phyloP scores from a whole-genome alignment of 768 basidiomycete species.

The Tulasnella sp. region DNA sequence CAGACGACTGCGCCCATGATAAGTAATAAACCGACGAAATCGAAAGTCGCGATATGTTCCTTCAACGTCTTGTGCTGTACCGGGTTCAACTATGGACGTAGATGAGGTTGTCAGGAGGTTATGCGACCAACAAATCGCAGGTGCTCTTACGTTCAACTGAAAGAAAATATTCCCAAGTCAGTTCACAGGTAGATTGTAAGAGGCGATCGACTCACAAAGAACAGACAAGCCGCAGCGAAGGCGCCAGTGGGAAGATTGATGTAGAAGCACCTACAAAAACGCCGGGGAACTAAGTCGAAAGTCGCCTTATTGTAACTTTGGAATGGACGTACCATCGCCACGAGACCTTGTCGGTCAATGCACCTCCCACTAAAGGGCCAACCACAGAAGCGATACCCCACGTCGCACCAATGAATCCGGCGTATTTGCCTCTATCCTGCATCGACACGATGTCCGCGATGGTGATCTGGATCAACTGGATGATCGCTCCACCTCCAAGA shows the following conservation, averaged over 20 bases:
- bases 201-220: conserved; percentile 40
- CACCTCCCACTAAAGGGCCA: conserved; percentile 76
- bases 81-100: conserved; percentile 58
- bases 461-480: conserved; percentile 63
- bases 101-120: conserved; percentile 17
- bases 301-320: too few species aligned
- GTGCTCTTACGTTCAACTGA: conserved; percentile 7
- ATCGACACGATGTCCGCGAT: conserved; percentile 77
- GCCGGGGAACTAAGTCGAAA: conserved; percentile 10
- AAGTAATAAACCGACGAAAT: conserved; percentile 55
- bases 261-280: background rate
- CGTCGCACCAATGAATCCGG: conserved; percentile 64
- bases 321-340: conserved; percentile 75
- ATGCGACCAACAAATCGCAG: background rate
- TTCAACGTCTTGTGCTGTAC: conserved; percentile 46
- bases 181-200: background rate
- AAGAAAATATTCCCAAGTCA: background rate
- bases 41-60: conserved; percentile 55
- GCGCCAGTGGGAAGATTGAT: conserved; percentile 59
- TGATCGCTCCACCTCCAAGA: conserved; percentile 71
- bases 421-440: conserved; percentile 69
- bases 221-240: conserved; percentile 48
- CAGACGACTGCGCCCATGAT: conserved; percentile 57
- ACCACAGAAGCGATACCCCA: conserved; percentile 60
- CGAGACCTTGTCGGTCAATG: conserved; percentile 62